A percentile compares a stretch with the other conserved stretches of the same genome.
phyloP scores from a whole-genome alignment of 1,284 basidiomycete species.

The Schizophyllum commune region DNA sequence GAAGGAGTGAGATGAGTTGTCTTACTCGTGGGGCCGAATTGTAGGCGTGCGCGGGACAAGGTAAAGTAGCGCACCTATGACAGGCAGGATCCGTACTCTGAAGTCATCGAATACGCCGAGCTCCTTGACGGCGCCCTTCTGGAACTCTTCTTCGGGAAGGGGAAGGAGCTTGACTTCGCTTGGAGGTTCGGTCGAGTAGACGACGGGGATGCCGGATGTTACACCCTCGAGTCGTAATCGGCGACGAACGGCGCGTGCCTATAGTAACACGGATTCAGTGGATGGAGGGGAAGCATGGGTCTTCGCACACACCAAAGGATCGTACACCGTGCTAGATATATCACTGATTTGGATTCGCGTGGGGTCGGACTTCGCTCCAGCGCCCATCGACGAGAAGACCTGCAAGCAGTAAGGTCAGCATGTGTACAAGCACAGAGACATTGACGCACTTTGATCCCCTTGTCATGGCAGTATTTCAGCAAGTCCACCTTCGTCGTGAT shows the following conservation, averaged over 20 bases:
- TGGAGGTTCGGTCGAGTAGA: slow-evolving; percentile 93
- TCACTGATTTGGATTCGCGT: slow-evolving; percentile 94
- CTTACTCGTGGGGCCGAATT: no score
- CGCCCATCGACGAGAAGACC: slow-evolving; percentile 97
- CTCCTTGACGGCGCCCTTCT: slow-evolving; percentile 87
- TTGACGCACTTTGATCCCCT: slow-evolving; percentile 43
- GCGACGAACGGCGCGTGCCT: slow-evolving; percentile 74
- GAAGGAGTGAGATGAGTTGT: background rate
- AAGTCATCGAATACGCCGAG: slow-evolving; percentile 92
- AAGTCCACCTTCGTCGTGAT: slow-evolving; percentile 92
- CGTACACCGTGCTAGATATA: slow-evolving; percentile 89
- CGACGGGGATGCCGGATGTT: slow-evolving; percentile 78
- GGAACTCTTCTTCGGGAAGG: slow-evolving; percentile 86
- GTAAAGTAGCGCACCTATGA: slow-evolving; percentile 60
- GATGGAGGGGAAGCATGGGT: background rate
- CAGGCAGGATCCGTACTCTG: slow-evolving; percentile 84
- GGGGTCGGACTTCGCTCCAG: slow-evolving; percentile 94
- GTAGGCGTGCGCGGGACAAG: no score
- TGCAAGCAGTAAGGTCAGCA: slow-evolving; percentile 46
- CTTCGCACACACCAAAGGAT: slow-evolving; percentile 59
- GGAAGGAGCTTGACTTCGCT: slow-evolving; percentile 85
- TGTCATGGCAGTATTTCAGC: slow-evolving; percentile 73
- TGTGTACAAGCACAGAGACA: background rate
- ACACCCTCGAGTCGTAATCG: slow-evolving; percentile 70
- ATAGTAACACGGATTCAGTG: background rate